Percentiles rank a stretch among this genome's conserved stretches.
These are phyloP conservation scores for Xylaria cubensis DNA, from an alignment of 495 filamentous ascomycete species.

Conservation along the genomic window DNA sequence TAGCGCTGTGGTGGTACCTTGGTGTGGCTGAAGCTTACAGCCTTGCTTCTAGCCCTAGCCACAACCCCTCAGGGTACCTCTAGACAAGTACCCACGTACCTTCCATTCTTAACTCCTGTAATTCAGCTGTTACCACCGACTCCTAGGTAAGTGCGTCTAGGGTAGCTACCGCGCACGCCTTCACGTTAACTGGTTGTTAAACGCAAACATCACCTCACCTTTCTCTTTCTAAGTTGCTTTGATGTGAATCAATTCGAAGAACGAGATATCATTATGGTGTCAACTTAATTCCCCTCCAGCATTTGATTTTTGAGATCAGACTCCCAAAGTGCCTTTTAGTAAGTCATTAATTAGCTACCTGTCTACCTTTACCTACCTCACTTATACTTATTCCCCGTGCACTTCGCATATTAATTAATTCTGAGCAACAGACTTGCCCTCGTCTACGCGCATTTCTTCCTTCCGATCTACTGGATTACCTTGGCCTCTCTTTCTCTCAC, in stretches of 20 bases:
- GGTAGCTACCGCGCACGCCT: neutral
- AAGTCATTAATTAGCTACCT: neutral
- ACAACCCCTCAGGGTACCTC: neutral
- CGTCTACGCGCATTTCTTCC: neutral
- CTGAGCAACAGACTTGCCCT: neutral
- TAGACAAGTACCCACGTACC: constrained; percentile 7
- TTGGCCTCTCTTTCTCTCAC: neutral
- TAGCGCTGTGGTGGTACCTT: constrained; percentile 11
- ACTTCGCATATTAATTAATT: neutral
- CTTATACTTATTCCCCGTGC: neutral
- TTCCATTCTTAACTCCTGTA: neutral
- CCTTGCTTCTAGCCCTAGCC: neutral
- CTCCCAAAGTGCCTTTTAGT: neutral
- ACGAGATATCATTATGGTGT: neutral
- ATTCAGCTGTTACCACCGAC: neutral
- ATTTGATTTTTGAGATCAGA: neutral
- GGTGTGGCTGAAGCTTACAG: constrained; percentile 20
- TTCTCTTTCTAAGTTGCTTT: neutral
- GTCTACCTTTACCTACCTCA: neutral
- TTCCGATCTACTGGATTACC: neutral
- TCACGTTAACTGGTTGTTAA: neutral
- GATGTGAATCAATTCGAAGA: neutral
- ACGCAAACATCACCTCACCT: neutral
- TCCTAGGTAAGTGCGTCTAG: constrained; percentile 2
- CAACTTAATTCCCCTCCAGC: neutral